A percentile compares a stretch with the other conserved stretches of the same genome.
Evolutionary conservation across 2,329 filamentous ascomycete species (phyloP).

Genomic region (Aspergillus ruber): DNA sequence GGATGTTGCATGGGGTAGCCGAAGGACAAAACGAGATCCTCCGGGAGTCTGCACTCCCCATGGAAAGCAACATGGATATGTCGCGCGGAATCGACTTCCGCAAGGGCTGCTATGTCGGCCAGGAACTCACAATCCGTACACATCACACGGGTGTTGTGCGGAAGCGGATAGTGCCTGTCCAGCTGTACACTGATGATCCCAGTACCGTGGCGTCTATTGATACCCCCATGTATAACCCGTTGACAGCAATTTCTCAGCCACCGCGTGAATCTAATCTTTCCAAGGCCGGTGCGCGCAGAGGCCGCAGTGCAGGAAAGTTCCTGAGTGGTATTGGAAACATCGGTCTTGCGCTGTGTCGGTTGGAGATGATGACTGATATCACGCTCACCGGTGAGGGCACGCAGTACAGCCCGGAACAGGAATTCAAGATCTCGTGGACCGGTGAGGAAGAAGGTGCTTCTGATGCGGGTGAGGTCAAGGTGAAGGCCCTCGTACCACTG

Average conservation of each 20-base stretch:
- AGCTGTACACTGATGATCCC: slow-evolving; percentile 55
- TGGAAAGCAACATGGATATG: slow-evolving; percentile 83
- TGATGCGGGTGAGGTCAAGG: slow-evolving; percentile 42
- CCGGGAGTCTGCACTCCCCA: slow-evolving; percentile 65
- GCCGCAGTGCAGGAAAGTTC: slow-evolving; percentile 72
- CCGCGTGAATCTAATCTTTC: slow-evolving; percentile 47
- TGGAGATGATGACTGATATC: slow-evolving; percentile 86
- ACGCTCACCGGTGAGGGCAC: slow-evolving; percentile 61
- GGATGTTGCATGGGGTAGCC: slow-evolving; percentile 73
- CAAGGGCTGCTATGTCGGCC: slow-evolving; percentile 95
- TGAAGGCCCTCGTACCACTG: slow-evolving; percentile 77
- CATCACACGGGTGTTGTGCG: slow-evolving; percentile 89
- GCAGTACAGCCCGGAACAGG: slow-evolving; percentile 53
- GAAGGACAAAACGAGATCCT: slow-evolving; percentile 79
- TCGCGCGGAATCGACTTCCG: slow-evolving; percentile 82
- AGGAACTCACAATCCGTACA: slow-evolving; percentile 93
- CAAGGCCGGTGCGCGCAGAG: slow-evolving; percentile 46
- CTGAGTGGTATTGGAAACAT: slow-evolving; percentile 74
- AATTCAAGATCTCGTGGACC: slow-evolving; percentile 55
- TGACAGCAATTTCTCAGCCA: slow-evolving; percentile 21
- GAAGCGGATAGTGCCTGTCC: slow-evolving; percentile 77
- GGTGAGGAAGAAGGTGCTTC: slow-evolving; percentile 36
- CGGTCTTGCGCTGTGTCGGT: slow-evolving; percentile 75
- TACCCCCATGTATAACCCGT: slow-evolving; percentile 32
- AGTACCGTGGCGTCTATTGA: slow-evolving; percentile 44